phyloP scores from a whole-genome alignment of 768 basidiomycete genomes.

The Lentinula detonsa region DNA sequence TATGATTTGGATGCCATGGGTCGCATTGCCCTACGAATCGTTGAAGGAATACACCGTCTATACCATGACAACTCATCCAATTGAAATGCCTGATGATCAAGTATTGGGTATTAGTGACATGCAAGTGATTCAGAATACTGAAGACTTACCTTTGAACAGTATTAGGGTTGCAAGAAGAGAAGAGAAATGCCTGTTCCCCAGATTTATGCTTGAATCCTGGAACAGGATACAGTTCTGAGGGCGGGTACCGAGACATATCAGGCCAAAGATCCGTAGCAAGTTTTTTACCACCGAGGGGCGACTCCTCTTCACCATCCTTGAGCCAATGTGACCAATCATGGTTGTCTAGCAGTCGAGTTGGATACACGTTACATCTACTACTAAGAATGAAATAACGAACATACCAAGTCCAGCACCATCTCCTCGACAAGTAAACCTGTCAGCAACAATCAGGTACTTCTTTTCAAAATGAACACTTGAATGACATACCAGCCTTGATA shows the following conservation, averaged over 20 bases:
- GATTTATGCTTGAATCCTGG: slow-evolving; percentile 55
- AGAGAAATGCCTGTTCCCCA: slow-evolving; percentile 61
- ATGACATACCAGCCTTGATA: slow-evolving; percentile 77
- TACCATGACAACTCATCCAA: slow-evolving; percentile 80
- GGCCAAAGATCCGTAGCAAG: slow-evolving; percentile 80
- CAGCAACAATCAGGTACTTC: too few relatives aligned
- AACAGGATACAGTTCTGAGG: slow-evolving; percentile 64
- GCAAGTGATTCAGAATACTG: not conserved
- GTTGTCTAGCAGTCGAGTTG: slow-evolving; percentile 36
- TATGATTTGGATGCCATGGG: slow-evolving; percentile 17
- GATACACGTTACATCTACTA: not conserved
- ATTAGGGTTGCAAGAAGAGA: slow-evolving; percentile 71
- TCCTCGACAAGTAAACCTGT: slow-evolving; percentile 66
- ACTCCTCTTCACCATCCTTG: slow-evolving; percentile 17
- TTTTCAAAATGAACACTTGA: not conserved
- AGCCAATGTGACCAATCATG: slow-evolving; percentile 90
- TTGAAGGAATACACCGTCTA: slow-evolving; percentile 80
- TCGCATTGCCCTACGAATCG: slow-evolving; percentile 71
- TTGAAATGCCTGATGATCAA: slow-evolving; percentile 50
- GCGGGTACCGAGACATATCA: slow-evolving; percentile 62
- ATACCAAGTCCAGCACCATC: slow-evolving; percentile 60
- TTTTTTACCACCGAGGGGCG: slow-evolving; percentile 57
- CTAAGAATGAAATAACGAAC: not conserved
- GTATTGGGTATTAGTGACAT: not conserved
- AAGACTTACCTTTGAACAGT: slow-evolving; percentile 54